Evolutionary conservation across 2,329 filamentous ascomycete species (phyloP).

Genomic region (Exophiala mesophila): DNA sequence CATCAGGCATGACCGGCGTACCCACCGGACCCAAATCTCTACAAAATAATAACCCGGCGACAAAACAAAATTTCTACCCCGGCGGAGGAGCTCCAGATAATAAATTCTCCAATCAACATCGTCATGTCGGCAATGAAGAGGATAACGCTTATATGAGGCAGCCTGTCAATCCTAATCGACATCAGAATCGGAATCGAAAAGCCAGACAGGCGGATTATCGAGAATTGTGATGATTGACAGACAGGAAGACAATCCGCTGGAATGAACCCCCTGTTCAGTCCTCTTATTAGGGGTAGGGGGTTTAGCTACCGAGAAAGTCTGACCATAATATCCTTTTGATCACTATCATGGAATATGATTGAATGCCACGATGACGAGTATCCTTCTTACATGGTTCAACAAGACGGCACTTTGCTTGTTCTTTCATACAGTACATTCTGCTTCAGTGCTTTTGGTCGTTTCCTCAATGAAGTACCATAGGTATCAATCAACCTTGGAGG

Average conservation of each 20-base stretch:
- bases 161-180: slow-evolving; percentile 88
- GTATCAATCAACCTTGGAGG: too few species aligned
- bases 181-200: slow-evolving; percentile 69
- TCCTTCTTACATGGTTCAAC: too few species aligned
- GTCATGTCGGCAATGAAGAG: slow-evolving; percentile 58
- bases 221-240: slow-evolving; percentile 50
- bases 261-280: too few species aligned
- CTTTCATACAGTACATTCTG: too few species aligned
- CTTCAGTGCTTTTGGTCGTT: too few species aligned
- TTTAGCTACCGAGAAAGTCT: not conserved
- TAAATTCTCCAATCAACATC: slow-evolving; percentile 55
- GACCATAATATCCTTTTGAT: too few species aligned
- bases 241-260: too few species aligned
- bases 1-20: slow-evolving; percentile 25
- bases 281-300: not conserved
- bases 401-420: too few species aligned
- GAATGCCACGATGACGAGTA: too few species aligned
- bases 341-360: too few species aligned
- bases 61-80: slow-evolving; percentile 17
- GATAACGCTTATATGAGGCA: slow-evolving; percentile 93
- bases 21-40: slow-evolving; percentile 26
- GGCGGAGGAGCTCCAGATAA: slow-evolving; percentile 24
- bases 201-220: slow-evolving; percentile 86
- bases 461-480: too few species aligned
- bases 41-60: slow-evolving; percentile 7